Percentiles rank a stretch among this genome's conserved stretches.
Evolutionary conservation across 75 land plant species (phyloP).

Genomic region (Sequoiadendron giganteum): DNA sequence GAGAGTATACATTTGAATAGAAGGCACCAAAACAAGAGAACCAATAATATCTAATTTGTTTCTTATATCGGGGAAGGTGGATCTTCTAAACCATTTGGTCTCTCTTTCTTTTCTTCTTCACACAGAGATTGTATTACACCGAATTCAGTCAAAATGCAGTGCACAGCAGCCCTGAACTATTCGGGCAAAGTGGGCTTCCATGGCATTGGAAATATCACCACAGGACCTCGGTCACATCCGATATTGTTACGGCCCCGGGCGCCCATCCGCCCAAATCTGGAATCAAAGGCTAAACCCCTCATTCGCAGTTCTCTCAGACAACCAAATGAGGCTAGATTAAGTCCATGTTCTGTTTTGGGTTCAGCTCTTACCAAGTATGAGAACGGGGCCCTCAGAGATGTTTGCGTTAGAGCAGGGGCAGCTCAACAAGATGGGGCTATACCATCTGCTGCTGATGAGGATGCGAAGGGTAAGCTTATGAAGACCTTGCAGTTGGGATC

Average conservation of each 20-base stretch:
- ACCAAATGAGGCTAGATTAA: neutral
- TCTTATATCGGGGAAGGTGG: neutral
- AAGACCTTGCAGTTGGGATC: constrained; percentile 60
- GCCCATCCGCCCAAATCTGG: neutral
- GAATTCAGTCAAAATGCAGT: neutral
- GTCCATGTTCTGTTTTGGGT: neutral
- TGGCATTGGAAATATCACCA: neutral
- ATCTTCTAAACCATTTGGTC: neutral
- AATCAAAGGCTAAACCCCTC: neutral
- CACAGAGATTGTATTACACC: neutral
- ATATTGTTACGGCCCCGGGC: neutral
- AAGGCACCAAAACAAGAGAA: neutral
- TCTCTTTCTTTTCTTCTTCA: neutral
- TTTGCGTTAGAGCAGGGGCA: neutral
- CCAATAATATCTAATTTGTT: too few relatives aligned
- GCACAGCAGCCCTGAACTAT: neutral
- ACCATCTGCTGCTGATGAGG: constrained; percentile 6
- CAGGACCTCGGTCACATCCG: neutral
- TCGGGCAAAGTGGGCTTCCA: neutral
- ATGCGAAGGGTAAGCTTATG: constrained; percentile 1
- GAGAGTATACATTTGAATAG: too few relatives aligned
- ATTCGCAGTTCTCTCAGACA: neutral
- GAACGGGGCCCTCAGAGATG: neutral
- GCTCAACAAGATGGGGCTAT: constrained; percentile 6
- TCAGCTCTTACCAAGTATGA: neutral